These are phyloP conservation scores for Erodium moschatum DNA, from an alignment of 441 rosid genomes.

Conservation along the genomic window DNA sequence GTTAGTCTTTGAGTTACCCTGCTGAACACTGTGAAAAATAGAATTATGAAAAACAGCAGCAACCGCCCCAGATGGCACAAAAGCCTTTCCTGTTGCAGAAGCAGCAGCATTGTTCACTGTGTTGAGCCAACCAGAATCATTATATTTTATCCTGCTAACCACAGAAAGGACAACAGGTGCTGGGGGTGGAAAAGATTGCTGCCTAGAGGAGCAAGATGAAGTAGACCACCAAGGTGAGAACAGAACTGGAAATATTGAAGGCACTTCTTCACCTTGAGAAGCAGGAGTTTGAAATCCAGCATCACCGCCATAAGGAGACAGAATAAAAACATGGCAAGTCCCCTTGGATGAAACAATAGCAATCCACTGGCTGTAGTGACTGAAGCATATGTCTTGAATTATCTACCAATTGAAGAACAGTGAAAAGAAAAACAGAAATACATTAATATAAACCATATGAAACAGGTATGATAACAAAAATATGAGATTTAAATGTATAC, in stretches of 20 bases:
- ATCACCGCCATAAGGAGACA: constrained; percentile 94
- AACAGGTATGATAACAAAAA: constrained; percentile 11
- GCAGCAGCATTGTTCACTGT: constrained; percentile 51
- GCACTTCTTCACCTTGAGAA: constrained; percentile 50
- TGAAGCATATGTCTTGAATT: constrained; percentile 50
- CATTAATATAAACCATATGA: constrained; percentile 12
- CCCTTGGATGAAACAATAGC: constrained; percentile 81
- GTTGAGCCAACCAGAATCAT: constrained; percentile 35
- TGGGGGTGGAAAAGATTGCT: constrained; percentile 42
- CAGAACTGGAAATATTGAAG: constrained; percentile 51
- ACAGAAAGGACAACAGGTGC: constrained; percentile 78
- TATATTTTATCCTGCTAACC: constrained; percentile 80
- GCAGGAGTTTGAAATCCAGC: constrained; percentile 56
- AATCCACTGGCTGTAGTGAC: constrained; percentile 64
- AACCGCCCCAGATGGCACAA: constrained; percentile 77
- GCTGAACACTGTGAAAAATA: constrained; percentile 35
- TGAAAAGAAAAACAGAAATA: constrained; percentile 18
- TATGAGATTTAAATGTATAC: constrained; percentile 22
- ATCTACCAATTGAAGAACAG: constrained; percentile 43
- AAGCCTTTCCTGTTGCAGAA: constrained; percentile 59
- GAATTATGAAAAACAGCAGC: constrained; percentile 73
- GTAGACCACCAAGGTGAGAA: constrained; percentile 91
- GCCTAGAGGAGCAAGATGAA: constrained; percentile 50
- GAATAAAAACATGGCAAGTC: constrained; percentile 81
- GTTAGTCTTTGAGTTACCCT: constrained; percentile 32